Evolutionary conservation across 176 grass and related monocot species (phyloP).

Genomic region (Triticum urartu): DNA sequence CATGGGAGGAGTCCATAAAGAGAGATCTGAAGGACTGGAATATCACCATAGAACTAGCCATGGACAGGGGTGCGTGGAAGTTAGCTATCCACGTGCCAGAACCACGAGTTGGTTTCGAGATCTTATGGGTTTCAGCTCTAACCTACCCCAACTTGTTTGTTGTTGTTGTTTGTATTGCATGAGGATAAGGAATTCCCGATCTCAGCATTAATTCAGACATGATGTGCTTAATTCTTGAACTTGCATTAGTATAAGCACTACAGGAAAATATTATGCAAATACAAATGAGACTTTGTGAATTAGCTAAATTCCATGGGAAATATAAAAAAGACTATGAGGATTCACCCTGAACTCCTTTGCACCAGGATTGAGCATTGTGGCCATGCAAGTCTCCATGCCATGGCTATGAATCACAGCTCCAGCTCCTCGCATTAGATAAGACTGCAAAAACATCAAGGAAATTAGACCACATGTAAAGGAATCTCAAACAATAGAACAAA

Average conservation of each 20-base stretch:
- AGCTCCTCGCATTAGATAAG: constrained; percentile 92
- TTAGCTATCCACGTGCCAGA: too few species aligned
- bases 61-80: too few species aligned
- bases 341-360: constrained; percentile 91
- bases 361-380: constrained; percentile 79
- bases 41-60: too few species aligned
- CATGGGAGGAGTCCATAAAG: too few species aligned
- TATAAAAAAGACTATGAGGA: not conserved
- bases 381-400: constrained; percentile 93
- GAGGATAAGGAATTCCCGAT: not conserved
- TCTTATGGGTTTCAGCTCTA: too few species aligned
- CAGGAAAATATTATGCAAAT: not conserved
- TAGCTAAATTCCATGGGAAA: not conserved
- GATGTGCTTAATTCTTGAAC: not conserved
- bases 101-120: too few species aligned
- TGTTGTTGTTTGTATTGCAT: not conserved
- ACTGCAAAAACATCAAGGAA: constrained; percentile 42
- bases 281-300: not conserved
- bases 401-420: constrained; percentile 98
- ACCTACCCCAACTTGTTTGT: too few species aligned
- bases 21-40: too few species aligned
- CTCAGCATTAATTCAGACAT: constrained; percentile 7
- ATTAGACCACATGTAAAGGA: not conserved
- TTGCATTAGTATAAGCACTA: constrained; percentile 7
- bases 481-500: not conserved